phyloP scores from a whole-genome alignment of 2,329 filamentous ascomycete species.

The Hortaea sp. region DNA sequence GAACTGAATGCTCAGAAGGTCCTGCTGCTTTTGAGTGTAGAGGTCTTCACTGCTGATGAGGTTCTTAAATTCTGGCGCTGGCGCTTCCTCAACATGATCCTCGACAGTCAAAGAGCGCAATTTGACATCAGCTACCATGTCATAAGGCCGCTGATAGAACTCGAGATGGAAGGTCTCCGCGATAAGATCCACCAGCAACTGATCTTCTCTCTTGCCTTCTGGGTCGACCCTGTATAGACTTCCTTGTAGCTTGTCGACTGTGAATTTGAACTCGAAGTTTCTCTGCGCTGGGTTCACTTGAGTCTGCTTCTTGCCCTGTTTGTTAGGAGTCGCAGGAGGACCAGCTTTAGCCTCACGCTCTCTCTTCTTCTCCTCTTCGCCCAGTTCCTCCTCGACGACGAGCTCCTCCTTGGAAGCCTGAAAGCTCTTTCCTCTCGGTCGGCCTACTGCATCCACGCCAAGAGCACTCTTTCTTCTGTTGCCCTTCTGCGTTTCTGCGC shows the following conservation, averaged over 20 bases:
- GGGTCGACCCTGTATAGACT: conserved; percentile 83
- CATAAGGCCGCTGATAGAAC: conserved; percentile 78
- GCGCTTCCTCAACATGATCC: conserved; percentile 83
- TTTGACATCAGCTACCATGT: conserved; percentile 87
- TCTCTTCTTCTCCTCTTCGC: conserved; percentile 45
- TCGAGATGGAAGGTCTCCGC: conserved; percentile 81
- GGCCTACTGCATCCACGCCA: conserved; percentile 33
- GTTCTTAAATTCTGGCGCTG: conserved; percentile 84
- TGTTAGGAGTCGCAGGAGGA: conserved; percentile 2
- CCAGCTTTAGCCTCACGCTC: conserved; percentile 9
- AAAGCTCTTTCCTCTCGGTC: conserved; percentile 60
- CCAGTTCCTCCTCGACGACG: conserved; percentile 55
- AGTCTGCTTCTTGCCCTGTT: conserved; percentile 36
- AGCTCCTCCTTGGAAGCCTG: conserved; percentile 63
- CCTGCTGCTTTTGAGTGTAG: conserved; percentile 58
- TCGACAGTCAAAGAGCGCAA: conserved; percentile 81
- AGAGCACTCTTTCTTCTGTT: conserved; percentile 20
- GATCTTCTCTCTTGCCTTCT: conserved; percentile 59
- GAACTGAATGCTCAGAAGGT: conserved; percentile 82
- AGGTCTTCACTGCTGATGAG: conserved; percentile 87
- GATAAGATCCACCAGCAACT: conserved; percentile 79
- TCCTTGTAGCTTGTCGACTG: conserved; percentile 85
- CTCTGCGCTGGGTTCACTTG: conserved; percentile 65
- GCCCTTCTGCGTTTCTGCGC: conserved; percentile 26
- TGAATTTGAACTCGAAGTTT: conserved; percentile 94